Base-by-base conservation (phyloP, 1,284 basidiomycete genomes). In the Leccinum pseudoinsigne region DNA sequence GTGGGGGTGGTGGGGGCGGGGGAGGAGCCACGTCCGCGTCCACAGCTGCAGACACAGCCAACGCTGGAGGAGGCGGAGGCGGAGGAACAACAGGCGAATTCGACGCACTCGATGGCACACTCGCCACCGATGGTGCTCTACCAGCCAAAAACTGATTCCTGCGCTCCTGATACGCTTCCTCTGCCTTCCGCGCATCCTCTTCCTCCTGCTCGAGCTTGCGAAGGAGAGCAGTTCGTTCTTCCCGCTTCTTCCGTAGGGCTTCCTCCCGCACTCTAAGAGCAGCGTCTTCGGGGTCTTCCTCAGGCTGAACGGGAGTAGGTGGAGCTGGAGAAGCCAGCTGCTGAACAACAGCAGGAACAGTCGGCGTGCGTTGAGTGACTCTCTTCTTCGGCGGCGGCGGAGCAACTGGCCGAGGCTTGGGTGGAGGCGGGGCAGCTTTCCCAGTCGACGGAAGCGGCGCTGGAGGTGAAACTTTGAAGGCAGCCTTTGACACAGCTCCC, bases 161-260 rank as follows among this genome's bases (percentile, higher is more conserved):
- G 51, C 83, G 78, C 3, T 80, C 81, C 62, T 84, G 74, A 61
- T 85, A 82, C 57, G 81, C 81, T 70, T 88, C 89, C 66, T 92
- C 89, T 61, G 85, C 84, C 40, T 79, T 77, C 34, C 81, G 77
- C 23, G 85, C 86, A 71, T 91, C 88, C 69, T 88, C 86, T 68
- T 93, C 90, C 71, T 93, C 87, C 65, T 81, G 78, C 74, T 94
- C 90, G 5, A 94, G 80, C 68, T 85, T 82, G 57, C 86, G 83
- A 55, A 93, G 71, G 31, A 88, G 81, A 55, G 83, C 88, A 18
- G 81, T 81, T 2, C 89, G 83, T 53, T 84, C 89, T 68, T 86
- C 88, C 11, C 86, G 84, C 65, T 86, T 85, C 75, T 89, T 92
- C 57, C 81, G 80, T 23, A 92, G 69, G 3, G 81, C 83, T 66